These are phyloP conservation scores for Quillaja saponaria DNA, from an alignment of 306 rosid genomes.

Conservation along the genomic window DNA sequence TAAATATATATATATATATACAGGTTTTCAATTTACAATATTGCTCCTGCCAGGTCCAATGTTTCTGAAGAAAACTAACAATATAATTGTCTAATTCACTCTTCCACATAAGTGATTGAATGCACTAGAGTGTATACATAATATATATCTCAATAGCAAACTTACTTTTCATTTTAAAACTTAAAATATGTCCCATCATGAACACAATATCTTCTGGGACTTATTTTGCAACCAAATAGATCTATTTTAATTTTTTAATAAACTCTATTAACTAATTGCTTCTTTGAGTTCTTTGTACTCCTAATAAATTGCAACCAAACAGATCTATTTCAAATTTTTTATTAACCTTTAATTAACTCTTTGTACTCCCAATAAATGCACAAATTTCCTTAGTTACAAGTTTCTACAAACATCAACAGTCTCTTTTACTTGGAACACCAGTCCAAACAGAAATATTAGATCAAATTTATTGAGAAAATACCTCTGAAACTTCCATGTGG, in stretches of 20 bases:
- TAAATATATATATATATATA: too few relatives aligned
- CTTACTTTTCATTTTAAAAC: neutral
- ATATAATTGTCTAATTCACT: neutral
- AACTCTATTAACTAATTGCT: too few relatives aligned
- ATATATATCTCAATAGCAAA: neutral
- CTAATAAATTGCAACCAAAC: too few relatives aligned
- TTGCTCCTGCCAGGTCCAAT: neutral
- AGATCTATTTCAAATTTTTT: too few relatives aligned
- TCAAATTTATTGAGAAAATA: conserved; percentile 17
- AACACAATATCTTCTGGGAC: neutral
- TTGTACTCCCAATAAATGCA: too few relatives aligned
- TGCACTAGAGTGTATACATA: conserved; percentile 1
- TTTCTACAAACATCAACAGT: neutral
- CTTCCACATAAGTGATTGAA: neutral
- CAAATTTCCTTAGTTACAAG: too few relatives aligned
- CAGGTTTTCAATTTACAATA: too few relatives aligned
- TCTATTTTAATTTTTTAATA: too few relatives aligned
- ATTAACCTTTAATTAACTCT: too few relatives aligned
- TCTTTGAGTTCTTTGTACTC: too few relatives aligned
- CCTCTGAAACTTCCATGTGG: conserved; percentile 50
- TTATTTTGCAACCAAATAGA: neutral
- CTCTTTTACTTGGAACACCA: neutral
- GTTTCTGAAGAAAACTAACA: neutral
- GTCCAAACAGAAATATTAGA: neutral
- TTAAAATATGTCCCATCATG: neutral